Conservation (phyloP, 2,329 filamentous ascomycete genomes). For the Hypocrella siamensis region DNA sequence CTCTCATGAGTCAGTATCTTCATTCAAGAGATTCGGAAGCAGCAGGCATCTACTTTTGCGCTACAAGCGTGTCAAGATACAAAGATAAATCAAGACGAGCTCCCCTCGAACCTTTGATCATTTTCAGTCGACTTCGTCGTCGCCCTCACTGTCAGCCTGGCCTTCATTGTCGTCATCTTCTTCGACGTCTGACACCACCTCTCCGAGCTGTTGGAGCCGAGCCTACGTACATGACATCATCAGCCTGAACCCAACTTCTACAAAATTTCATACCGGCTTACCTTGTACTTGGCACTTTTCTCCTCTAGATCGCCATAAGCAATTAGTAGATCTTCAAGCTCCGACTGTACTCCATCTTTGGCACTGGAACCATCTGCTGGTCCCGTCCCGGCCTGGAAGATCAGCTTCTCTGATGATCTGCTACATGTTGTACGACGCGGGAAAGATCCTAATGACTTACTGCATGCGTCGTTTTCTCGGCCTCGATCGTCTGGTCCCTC, state of each 20-base stretch:
- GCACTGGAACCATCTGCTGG: conserved; percentile 38
- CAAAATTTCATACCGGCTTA: conserved; percentile 17
- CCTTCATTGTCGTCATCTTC: conserved; percentile 32
- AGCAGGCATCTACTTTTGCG: no score
- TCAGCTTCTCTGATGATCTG: neutral
- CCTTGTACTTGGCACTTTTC: conserved; percentile 61
- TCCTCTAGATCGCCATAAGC: conserved; percentile 70
- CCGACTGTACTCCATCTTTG: conserved; percentile 47
- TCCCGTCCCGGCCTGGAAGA: conserved; percentile 14
- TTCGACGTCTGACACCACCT: conserved; percentile 49
- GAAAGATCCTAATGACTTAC: conserved; percentile 7
- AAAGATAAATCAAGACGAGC: no score
- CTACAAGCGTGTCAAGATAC: no score
- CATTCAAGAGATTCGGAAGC: no score
- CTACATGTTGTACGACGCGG: neutral
- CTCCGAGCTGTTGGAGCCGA: conserved; percentile 50
- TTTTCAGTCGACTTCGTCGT: conserved; percentile 7
- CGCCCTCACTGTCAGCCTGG: conserved; percentile 38
- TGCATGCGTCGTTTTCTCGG: conserved; percentile 9
- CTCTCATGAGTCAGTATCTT: no score
- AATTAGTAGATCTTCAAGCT: conserved; percentile 68
- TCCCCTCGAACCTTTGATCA: no score
- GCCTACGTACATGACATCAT: neutral
- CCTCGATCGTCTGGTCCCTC: conserved; percentile 7
- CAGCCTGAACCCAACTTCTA: neutral